Percentiles rank a stretch among this genome's conserved stretches.
phyloP scores from a whole-genome alignment of 306 rosid species.

The Lotus japonicus region DNA sequence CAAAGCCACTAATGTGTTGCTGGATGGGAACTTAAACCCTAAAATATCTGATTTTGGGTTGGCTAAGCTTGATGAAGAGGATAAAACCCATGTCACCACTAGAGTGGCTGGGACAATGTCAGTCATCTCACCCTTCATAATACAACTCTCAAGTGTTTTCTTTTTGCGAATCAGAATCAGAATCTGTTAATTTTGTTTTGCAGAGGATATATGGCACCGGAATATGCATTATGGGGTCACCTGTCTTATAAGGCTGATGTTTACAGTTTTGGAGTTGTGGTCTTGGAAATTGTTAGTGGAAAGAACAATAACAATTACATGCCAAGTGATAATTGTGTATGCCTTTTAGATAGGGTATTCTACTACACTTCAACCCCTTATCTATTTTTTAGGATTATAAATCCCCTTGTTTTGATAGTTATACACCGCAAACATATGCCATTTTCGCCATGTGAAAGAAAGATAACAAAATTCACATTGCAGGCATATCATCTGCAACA shows the following conservation, averaged over 20 bases:
- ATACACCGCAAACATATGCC: neutral
- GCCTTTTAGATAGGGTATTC: constrained; percentile 60
- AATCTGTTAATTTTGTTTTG: constrained; percentile 13
- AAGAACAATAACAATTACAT: constrained; percentile 33
- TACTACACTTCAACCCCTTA: constrained; percentile 20
- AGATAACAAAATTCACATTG: neutral
- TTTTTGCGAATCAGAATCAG: neutral
- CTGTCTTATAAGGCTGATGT: constrained; percentile 53
- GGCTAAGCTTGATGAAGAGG: constrained; percentile 62
- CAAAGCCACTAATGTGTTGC: constrained; percentile 49
- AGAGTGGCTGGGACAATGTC: constrained; percentile 62
- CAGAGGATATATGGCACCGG: constrained; percentile 78
- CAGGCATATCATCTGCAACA: constrained; percentile 32
- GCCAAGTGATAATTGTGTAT: constrained; percentile 40
- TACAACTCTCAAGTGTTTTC: neutral
- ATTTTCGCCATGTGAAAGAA: neutral
- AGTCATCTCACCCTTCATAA: constrained; percentile 23
- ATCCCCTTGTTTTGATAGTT: neutral
- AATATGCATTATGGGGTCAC: constrained; percentile 63
- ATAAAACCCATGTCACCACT: constrained; percentile 49
- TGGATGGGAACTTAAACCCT: constrained; percentile 47
- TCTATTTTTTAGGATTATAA: neutral
- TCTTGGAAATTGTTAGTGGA: constrained; percentile 47
- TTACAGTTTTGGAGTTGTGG: constrained; percentile 57
- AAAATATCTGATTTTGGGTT: constrained; percentile 72